Conservation (phyloP, 192 early-diverging fungal species). For the Dissophora globulifera region DNA sequence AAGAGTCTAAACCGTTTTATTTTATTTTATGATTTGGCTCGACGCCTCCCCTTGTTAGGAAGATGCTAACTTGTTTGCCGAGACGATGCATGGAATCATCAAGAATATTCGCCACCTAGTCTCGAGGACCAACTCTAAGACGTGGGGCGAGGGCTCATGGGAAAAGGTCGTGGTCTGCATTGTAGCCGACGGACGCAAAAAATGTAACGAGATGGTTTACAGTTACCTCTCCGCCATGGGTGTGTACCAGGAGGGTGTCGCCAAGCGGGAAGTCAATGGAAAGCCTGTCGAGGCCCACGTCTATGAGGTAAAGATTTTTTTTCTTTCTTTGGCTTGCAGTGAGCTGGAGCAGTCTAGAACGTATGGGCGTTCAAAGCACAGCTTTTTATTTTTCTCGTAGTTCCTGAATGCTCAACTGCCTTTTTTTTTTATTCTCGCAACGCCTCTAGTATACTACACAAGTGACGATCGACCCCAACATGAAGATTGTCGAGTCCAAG, state of each 20-base stretch:
- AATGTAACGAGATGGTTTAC: slow-evolving; percentile 49
- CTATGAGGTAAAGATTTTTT: slow-evolving; percentile 66
- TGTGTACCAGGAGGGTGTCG: slow-evolving; percentile 69
- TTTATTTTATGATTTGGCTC: neutral
- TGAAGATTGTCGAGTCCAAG: slow-evolving; percentile 64
- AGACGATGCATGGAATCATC: slow-evolving; percentile 69
- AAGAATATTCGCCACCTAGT: slow-evolving; percentile 75
- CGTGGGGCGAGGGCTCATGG: slow-evolving; percentile 73
- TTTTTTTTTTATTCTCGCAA: neutral
- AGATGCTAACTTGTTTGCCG: slow-evolving; percentile 68
- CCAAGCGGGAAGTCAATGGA: slow-evolving; percentile 73
- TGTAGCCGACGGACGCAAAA: slow-evolving; percentile 73
- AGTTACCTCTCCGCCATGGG: slow-evolving; percentile 70
- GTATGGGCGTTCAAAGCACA: no score
- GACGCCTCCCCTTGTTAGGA: slow-evolving; percentile 52
- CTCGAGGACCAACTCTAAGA: slow-evolving; percentile 58
- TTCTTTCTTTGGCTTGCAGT: no score
- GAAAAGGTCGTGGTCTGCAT: slow-evolving; percentile 77
- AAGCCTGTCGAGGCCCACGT: slow-evolving; percentile 80
- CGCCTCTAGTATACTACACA: slow-evolving; percentile 84
- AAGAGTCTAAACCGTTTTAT: no score
- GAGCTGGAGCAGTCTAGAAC: no score
- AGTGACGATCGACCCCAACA: slow-evolving; percentile 69
- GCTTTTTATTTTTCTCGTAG: no score
- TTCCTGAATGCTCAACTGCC: no score